These are phyloP conservation scores for Hymenoscyphus albidus DNA, from an alignment of 2,329 filamentous ascomycete species.

Conservation along the genomic window DNA sequence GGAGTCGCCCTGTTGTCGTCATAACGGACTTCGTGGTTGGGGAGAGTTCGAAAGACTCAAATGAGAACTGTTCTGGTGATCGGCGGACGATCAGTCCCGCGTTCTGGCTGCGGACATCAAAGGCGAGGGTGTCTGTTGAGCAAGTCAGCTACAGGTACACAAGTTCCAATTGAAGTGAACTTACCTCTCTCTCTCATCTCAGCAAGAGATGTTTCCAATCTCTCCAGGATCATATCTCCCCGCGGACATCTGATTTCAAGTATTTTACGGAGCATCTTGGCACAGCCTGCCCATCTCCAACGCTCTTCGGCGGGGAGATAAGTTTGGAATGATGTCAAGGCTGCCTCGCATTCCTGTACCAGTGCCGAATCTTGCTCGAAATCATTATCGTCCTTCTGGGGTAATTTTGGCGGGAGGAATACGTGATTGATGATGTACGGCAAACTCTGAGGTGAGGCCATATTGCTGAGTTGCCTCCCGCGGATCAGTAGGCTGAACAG, in stretches of 20 bases:
- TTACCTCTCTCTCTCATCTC: neutral
- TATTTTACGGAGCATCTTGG: neutral
- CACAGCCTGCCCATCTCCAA: neutral
- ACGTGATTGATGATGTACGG: conserved; percentile 20
- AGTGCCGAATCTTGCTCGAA: conserved; percentile 10
- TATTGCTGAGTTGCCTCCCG: neutral
- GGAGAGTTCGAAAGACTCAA: conserved; percentile 47
- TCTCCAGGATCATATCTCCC: neutral
- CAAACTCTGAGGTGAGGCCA: neutral
- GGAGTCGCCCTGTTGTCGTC: conserved; percentile 37
- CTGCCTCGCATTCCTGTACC: neutral
- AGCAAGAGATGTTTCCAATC: neutral
- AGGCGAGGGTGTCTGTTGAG: conserved; percentile 7
- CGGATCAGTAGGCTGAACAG: neutral
- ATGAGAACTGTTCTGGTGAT: conserved; percentile 6
- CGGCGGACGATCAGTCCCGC: conserved; percentile 42
- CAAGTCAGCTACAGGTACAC: neutral
- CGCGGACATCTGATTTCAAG: neutral
- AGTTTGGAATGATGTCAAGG: neutral
- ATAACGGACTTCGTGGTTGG: conserved; percentile 40
- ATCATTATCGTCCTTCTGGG: no score
- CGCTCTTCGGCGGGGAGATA: neutral
- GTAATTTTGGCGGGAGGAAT: no score
- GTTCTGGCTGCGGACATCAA: conserved; percentile 46
- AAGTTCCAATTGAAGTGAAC: neutral